Evolutionary conservation across 768 basidiomycete genomes (phyloP), one percentile per base, ranked within the genome.

Genomic region (Macrolepiota fuliginosa): DNA sequence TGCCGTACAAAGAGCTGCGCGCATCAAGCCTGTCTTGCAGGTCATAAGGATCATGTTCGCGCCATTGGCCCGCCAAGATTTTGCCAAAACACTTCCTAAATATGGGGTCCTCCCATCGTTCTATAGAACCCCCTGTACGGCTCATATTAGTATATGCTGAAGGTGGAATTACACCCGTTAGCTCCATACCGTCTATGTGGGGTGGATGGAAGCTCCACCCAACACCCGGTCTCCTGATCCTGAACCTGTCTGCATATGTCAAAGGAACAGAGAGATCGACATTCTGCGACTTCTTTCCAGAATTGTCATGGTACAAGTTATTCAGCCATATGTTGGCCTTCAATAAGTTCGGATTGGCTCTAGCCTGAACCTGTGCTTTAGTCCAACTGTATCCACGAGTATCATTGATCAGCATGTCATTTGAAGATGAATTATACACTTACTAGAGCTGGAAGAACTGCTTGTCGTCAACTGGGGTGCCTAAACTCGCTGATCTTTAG

Each of bases 381-480:
- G 59, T 61, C 59, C 59, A 61, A 29, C 59, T 37, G 37, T 15
- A 17, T 37, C 22, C 25, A 29, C 35, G 13, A 45, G 12, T 17
- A 32, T 40, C 12, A 39, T 13, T 24, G 35, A 40, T 24, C 22
- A 39, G 9, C 22, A 6, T 13, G 19, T 19, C 17, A 45, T 6
- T 15, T 22, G 37, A 22, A 6, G 37, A 19, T 29, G 4, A 35
- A n/a, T 5, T 19, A 29, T 27, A 11, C 22, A 76, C 83, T 56
- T 65, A 88, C 89, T 90, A 90, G 53, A 91, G 81, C 67, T 85
- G 75, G 72, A 87, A 90, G 73, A 91, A 89, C 66, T 91, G 89
- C 55, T 86, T 89, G 65, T 90, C 73, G n/a, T 79, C 65, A 4
- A 63, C 77, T 0, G 88, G 87, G 35, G 78, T 57, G 17, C 87